A percentile compares a stretch with the other conserved stretches of the same genome.
Conservation (phyloP, 495 filamentous ascomycete genomes). For the Penicillium parvum region DNA sequence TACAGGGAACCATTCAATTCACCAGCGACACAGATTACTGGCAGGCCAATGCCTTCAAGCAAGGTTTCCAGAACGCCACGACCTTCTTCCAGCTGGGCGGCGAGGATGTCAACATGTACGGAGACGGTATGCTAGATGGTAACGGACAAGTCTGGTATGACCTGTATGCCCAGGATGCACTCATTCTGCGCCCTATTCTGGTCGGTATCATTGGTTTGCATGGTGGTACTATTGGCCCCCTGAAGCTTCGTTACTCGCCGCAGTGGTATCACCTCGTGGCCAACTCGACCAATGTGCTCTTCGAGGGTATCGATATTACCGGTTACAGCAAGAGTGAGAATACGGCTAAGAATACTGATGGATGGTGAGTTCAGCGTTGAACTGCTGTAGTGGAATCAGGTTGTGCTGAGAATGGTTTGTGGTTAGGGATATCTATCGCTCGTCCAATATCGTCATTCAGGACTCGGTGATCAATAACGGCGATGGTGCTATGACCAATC, state of each 20-base stretch:
- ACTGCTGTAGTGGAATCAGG: not conserved
- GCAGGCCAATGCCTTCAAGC: conserved; percentile 56
- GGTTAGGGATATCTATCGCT: conserved; percentile 58
- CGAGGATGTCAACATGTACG: conserved; percentile 64
- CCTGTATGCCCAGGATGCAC: conserved; percentile 48
- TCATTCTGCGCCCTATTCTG: conserved; percentile 57
- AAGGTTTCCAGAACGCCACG: conserved; percentile 60
- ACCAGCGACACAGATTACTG: conserved; percentile 64
- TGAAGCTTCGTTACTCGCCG: conserved; percentile 60
- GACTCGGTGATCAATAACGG: conserved; percentile 65
- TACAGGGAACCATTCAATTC: conserved; percentile 55
- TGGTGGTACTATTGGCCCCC: conserved; percentile 54
- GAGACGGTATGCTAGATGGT: conserved; percentile 57
- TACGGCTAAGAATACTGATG: conserved; percentile 63
- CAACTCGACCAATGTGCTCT: conserved; percentile 62
- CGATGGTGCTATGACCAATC: conserved; percentile 43
- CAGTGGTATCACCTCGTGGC: conserved; percentile 67
- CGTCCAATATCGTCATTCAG: conserved; percentile 59
- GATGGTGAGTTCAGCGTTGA: conserved; percentile 43
- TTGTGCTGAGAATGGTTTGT: not conserved
- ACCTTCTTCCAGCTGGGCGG: conserved; percentile 69
- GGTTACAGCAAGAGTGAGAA: conserved; percentile 49
- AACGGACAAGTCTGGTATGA: conserved; percentile 73
- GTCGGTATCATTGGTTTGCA: conserved; percentile 60
- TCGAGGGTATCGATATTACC: conserved; percentile 61